Evolutionary conservation across 805 yeast species (phyloP).

Genomic region (Komagataella pseudopastoris): DNA sequence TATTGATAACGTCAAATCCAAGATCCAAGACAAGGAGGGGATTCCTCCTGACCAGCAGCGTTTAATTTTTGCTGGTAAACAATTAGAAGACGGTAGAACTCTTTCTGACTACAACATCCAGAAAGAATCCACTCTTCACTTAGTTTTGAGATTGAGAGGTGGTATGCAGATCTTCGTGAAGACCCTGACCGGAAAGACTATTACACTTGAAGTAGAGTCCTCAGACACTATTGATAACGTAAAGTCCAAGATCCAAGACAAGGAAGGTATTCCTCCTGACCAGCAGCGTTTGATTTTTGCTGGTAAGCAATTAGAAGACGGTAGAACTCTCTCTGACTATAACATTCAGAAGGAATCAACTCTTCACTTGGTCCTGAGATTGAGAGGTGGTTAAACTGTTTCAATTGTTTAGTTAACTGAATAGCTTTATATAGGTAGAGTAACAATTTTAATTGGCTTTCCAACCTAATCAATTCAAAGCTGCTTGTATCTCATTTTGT

Average conservation of each 20-base stretch:
- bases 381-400: constrained; percentile 70
- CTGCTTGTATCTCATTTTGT: neutral
- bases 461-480: neutral
- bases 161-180: constrained; percentile 54
- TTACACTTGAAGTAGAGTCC: constrained; percentile 92
- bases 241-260: constrained; percentile 93
- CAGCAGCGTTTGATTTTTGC: constrained; percentile 96
- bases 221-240: constrained; percentile 96
- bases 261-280: constrained; percentile 96
- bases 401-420: neutral
- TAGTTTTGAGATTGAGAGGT: constrained; percentile 83
- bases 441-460: neutral
- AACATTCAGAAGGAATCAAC: constrained; percentile 98
- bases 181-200: constrained; percentile 49
- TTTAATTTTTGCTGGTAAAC: constrained; percentile 33
- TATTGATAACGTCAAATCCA: constrained; percentile 27
- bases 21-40: constrained; percentile 30
- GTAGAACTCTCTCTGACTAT: constrained; percentile 94
- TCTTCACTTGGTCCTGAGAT: constrained; percentile 88
- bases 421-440: neutral
- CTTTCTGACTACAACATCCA: constrained; percentile 66
- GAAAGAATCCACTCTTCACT: constrained; percentile 47
- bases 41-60: constrained; percentile 32
- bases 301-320: constrained; percentile 94
- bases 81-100: constrained; percentile 68